A percentile compares a stretch with the other conserved stretches of the same genome.
These are phyloP conservation scores for Dendrobium officinale DNA, from an alignment of 106 monocot genomes.

Conservation along the genomic window DNA sequence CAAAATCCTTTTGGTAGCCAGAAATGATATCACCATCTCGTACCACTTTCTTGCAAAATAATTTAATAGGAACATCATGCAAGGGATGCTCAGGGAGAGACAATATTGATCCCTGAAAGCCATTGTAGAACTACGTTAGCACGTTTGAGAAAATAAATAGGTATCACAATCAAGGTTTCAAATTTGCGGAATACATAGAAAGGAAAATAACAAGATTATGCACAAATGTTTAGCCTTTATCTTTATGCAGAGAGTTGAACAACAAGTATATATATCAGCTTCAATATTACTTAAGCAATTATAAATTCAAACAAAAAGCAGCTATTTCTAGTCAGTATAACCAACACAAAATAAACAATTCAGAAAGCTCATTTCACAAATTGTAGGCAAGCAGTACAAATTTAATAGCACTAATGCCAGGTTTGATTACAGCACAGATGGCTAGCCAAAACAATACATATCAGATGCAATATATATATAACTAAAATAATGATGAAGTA, in stretches of 20 bases:
- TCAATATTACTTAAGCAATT: background rate
- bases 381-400: background rate
- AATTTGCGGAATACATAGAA: background rate
- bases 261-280: background rate
- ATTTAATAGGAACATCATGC: conserved; percentile 53
- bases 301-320: background rate
- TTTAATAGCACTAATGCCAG: background rate
- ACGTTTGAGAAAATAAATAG: background rate
- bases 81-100: conserved; percentile 37
- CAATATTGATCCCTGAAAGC: conserved; percentile 59
- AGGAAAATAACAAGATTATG: background rate
- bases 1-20: conserved; percentile 17
- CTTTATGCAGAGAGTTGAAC: background rate
- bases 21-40: conserved; percentile 10
- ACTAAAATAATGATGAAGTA: background rate
- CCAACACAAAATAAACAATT: background rate
- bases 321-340: background rate
- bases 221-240: background rate
- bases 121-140: conserved; percentile 5
- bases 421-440: background rate
- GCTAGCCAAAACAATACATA: background rate
- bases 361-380: background rate
- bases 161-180: background rate
- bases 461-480: background rate
- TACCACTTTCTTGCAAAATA: conserved; percentile 34